phyloP scores from a whole-genome alignment of 2,329 filamentous ascomycete genomes.

The Paecilomyces dactylethromorphus region DNA sequence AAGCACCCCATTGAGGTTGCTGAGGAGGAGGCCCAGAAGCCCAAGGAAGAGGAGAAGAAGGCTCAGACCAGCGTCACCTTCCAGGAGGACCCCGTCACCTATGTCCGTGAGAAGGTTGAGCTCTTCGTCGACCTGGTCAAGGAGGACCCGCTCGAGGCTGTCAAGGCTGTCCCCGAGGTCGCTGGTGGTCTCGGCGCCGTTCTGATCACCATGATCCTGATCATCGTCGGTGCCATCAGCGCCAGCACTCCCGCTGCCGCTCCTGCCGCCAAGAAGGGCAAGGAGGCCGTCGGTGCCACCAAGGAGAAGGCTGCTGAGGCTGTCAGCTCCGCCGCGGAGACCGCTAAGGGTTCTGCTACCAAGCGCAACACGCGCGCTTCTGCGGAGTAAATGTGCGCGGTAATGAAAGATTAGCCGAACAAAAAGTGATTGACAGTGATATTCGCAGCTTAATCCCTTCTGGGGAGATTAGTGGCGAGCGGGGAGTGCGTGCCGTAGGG shows the following conservation, averaged over 20 bases:
- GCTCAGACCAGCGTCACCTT: slow-evolving; percentile 71
- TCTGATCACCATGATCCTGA: slow-evolving; percentile 60
- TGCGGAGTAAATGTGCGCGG: slow-evolving; percentile 23
- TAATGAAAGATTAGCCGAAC: not conserved
- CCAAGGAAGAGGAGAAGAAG: slow-evolving; percentile 69
- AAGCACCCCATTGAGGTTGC: slow-evolving; percentile 81
- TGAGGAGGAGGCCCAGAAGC: slow-evolving; percentile 70
- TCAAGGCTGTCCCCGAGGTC: slow-evolving; percentile 87
- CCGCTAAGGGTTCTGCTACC: slow-evolving; percentile 65
- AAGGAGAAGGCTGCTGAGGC: slow-evolving; percentile 62
- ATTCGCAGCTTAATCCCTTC: not conserved
- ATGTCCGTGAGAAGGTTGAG: slow-evolving; percentile 86
- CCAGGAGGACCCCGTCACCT: slow-evolving; percentile 81
- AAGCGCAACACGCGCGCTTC: slow-evolving; percentile 51
- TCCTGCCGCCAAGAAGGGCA: slow-evolving; percentile 65
- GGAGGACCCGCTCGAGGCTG: slow-evolving; percentile 73
- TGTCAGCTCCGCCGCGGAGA: slow-evolving; percentile 57
- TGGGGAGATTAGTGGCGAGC: not conserved
- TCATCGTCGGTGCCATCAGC: slow-evolving; percentile 62
- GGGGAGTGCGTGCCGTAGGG: not conserved
- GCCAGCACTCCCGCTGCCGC: slow-evolving; percentile 57
- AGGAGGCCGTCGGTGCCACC: slow-evolving; percentile 60
- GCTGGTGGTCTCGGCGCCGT: slow-evolving; percentile 71
- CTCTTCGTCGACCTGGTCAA: slow-evolving; percentile 82
- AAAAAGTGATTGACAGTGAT: not conserved